Base-by-base conservation (phyloP, 805 yeast genomes). In the Ogataea methylovora region DNA sequence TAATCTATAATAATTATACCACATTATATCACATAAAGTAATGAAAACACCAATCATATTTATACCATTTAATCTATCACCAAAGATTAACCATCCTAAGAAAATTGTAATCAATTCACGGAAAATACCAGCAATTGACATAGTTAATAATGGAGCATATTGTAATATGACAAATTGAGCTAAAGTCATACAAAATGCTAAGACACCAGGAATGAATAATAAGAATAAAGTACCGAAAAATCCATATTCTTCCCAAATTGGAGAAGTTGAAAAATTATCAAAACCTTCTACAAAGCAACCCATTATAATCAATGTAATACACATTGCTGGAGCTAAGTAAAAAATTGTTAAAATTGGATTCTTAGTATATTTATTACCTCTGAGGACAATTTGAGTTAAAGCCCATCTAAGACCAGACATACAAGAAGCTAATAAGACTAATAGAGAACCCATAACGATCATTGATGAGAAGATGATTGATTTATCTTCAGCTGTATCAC, bases 381-480 rank as follows among this genome's bases (percentile, higher is more conserved):
- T 79, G 34, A 88, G 58, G 4, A 87, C 67, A 24, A 88, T 54
- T 52, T 88, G 96, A 7, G 95, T 85, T 43, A 86, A 72, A 1
- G 94, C 86, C 97, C 97, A 88, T 45, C 97, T 69, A 32, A 88
- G 61, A 1, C 97, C 97, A 15, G 87, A 77, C 56, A 84, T 68
- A 51, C 79, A 67, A 3, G 90, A 74, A 4, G 94, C 87, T 2
- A 72, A 58, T 15, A 88, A 57, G 1, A 87, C 95, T 23, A 85
- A 60, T n/a, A 76, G 40, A 23, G 85, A 75, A 2, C 97, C 96
- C 6, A 77, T 30, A 8, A 47, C 30, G 7, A 47, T 15, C 18
- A 37, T 38, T 5, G 48, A 44, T 5, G 41, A 41, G 6, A 44
- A 27, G 15, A 26, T 27, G 13, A 30, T 33, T n/a, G 41, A 18